Percentiles rank a stretch among this genome's conserved stretches.
Conservation (phyloP, 2,329 filamentous ascomycete species). For the Thermochaetoides dissita region DNA sequence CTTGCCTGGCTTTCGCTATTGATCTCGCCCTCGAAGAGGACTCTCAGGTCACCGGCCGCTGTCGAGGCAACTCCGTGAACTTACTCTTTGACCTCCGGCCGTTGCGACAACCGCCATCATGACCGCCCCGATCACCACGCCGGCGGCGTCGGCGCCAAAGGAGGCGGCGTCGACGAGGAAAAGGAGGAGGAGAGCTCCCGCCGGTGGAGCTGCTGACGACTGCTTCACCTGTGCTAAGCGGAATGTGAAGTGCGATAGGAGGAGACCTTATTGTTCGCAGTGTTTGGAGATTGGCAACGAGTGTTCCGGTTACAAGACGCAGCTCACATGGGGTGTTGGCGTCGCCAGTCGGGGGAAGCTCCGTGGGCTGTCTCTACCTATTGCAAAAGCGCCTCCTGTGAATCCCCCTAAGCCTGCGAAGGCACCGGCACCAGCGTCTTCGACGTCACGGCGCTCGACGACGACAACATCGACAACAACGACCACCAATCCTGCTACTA, state of each 20-base stretch:
- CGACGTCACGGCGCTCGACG: no score
- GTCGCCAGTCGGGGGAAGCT: constrained; percentile 93
- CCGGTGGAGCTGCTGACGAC: constrained; percentile 81
- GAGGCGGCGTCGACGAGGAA: constrained; percentile 44
- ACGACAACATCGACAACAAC: no score
- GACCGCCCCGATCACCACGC: constrained; percentile 34
- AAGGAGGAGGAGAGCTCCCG: constrained; percentile 74
- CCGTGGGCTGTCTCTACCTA: constrained; percentile 66
- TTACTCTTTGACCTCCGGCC: not conserved
- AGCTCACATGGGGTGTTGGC: constrained; percentile 90
- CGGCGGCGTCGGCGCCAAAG: constrained; percentile 19
- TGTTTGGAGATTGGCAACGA: constrained; percentile 85
- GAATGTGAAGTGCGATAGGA: constrained; percentile 73
- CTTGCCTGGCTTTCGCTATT: no score
- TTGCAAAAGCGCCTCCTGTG: constrained; percentile 47
- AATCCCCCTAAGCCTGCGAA: constrained; percentile 31
- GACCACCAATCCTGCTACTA: constrained; percentile 15
- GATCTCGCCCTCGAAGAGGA: no score
- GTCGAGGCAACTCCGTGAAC: no score
- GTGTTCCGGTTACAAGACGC: constrained; percentile 92
- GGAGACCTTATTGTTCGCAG: constrained; percentile 86
- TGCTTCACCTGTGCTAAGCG: constrained; percentile 88
- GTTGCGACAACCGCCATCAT: constrained; percentile 21
- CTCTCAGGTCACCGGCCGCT: no score
- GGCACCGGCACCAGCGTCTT: constrained; percentile 23